Conservation (phyloP, 306 rosid genomes). For the Lupinus albus region DNA sequence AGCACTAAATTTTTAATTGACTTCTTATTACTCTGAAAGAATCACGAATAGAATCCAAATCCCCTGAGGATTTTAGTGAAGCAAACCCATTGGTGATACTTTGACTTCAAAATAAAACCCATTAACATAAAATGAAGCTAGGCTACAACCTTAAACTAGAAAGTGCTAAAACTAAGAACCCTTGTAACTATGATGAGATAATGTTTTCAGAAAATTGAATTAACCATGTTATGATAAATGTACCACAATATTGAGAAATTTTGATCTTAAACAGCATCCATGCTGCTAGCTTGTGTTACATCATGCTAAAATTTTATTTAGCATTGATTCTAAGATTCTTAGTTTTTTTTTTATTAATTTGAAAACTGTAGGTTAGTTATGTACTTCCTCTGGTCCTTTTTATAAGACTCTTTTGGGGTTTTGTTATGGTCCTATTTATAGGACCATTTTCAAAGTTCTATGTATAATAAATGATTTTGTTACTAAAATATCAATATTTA, state of each 20-base stretch:
- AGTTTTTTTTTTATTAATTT: too few species aligned
- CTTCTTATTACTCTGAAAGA: slow-evolving; percentile 3
- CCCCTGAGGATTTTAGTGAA: background rate
- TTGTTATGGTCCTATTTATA: too few species aligned
- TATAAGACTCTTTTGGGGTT: too few species aligned
- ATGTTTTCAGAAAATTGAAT: background rate
- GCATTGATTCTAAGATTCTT: too few species aligned
- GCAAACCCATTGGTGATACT: slow-evolving; percentile 13
- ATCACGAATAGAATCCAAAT: background rate
- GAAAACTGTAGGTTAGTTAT: too few species aligned
- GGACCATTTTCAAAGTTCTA: too few species aligned
- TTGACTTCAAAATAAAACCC: background rate
- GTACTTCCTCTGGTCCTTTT: too few species aligned
- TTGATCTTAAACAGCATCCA: background rate
- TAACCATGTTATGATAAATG: background rate
- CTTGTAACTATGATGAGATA: background rate
- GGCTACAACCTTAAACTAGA: background rate
- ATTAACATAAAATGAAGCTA: background rate
- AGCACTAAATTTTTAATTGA: background rate
- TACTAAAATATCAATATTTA: too few species aligned
- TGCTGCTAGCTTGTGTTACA: background rate
- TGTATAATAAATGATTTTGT: too few species aligned
- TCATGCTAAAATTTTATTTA: background rate
- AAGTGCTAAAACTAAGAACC: background rate
- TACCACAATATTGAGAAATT: background rate